Conservation (phyloP, 1,284 basidiomycete genomes). For the Pterulicium gracile region DNA sequence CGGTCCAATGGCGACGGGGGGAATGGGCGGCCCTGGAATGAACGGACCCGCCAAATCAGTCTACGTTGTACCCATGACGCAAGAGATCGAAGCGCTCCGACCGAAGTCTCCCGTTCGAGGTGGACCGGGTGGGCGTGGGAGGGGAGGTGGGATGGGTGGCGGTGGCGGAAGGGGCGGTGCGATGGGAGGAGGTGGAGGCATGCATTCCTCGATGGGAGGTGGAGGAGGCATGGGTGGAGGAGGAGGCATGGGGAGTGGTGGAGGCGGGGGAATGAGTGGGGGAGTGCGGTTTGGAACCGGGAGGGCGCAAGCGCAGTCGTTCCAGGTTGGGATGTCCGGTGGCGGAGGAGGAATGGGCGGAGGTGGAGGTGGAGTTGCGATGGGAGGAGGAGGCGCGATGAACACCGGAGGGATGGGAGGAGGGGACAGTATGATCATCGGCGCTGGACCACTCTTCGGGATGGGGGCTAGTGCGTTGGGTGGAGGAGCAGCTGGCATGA, state of each 20-base stretch:
- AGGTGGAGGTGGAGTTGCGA: background rate
- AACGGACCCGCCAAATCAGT: constrained; percentile 40
- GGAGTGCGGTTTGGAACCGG: constrained; percentile 14
- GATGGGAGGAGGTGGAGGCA: constrained; percentile 11
- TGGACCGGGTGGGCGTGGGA: constrained; percentile 19
- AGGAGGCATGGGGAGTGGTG: constrained; percentile 16
- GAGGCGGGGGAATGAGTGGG: constrained; percentile 13
- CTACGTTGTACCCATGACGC: constrained; percentile 56
- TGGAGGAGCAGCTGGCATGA: background rate
- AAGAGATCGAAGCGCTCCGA: constrained; percentile 78
- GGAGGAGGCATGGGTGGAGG: constrained; percentile 19
- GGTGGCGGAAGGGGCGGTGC: constrained; percentile 19
- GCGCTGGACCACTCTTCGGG: constrained; percentile 5
- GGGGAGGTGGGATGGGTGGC: constrained; percentile 13
- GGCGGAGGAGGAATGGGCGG: background rate
- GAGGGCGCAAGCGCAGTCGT: constrained; percentile 8
- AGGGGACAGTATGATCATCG: constrained; percentile 14
- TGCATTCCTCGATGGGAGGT: constrained; percentile 65
- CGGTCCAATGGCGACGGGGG: background rate
- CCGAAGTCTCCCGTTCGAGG: constrained; percentile 74
- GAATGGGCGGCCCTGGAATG: background rate
- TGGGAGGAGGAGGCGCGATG: constrained; percentile 19
- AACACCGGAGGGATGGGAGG: constrained; percentile 18
- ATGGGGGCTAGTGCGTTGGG: constrained; percentile 12
- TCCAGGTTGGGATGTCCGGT: no score